A percentile compares a stretch with the other conserved stretches of the same genome.
Evolutionary conservation across 163 green algal species (phyloP).

Genomic region (Scenedesmus sp.): DNA sequence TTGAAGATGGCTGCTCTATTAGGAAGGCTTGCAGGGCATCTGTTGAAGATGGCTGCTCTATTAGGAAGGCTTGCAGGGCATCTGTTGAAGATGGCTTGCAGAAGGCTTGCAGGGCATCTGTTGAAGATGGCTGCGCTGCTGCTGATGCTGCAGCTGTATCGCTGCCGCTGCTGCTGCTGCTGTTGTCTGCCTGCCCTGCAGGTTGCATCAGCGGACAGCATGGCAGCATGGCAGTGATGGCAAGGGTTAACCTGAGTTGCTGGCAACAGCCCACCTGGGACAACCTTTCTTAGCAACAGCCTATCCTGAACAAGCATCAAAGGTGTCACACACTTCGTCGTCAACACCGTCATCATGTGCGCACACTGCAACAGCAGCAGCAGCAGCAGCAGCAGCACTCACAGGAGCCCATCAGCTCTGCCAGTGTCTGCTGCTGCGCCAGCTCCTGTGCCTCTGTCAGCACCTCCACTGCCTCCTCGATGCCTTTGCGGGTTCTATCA

Average conservation of each 20-base stretch:
- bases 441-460: slow-evolving; percentile 45
- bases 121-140: not conserved
- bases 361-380: too few species aligned
- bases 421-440: slow-evolving; percentile 44
- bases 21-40: too few species aligned
- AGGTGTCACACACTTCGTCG: too few species aligned
- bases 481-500: not conserved
- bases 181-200: slow-evolving; percentile 30
- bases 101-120: not conserved
- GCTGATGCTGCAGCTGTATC: not conserved
- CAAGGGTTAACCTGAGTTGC: too few species aligned
- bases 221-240: not conserved
- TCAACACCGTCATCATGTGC: too few species aligned
- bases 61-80: slow-evolving; percentile 21
- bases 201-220: not conserved
- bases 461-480: slow-evolving; percentile 41
- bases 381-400: not conserved
- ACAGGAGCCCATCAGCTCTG: slow-evolving; percentile 32
- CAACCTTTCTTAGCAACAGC: too few species aligned
- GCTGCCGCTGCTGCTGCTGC: not conserved
- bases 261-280: not conserved
- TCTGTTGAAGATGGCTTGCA: not conserved
- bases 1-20: slow-evolving; percentile 9
- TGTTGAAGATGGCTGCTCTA: too few species aligned
- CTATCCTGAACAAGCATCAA: too few species aligned